Evolutionary conservation across 2,329 filamentous ascomycete genomes (phyloP), one percentile per base, ranked within the genome.

Genomic region (Polytolypa hystricis): DNA sequence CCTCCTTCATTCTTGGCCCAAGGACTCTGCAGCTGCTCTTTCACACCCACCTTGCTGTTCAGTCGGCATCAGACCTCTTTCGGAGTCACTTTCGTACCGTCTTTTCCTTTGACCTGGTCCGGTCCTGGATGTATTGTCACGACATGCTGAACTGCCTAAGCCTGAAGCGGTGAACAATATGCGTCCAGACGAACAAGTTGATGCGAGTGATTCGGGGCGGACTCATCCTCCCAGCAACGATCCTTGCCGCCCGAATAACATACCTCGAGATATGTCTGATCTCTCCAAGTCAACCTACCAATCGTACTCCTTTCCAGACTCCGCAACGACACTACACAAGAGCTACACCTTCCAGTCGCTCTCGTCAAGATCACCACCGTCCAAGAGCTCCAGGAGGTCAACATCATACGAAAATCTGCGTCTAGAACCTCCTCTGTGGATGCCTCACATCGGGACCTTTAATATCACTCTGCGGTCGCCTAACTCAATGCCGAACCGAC

Each of bases 401-500:
- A 25, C 21, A n/a, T 25, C 21, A 7, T 25, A 7, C 21, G n/a
- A n/a, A 25, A n/a, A 25, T 7, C 21, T 25, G 21, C 21, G 21
- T n/a, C 7, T 25, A 7, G 21, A 7, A 7, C 7, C 21, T n/a
- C 21, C 21, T n/a, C n/a, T n/a, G n/a, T n/a, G n/a, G n/a, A n/a
- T n/a, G n/a, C n/a, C 21, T 25, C 21, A 7, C 21, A 25, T 7
- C n/a, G 21, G 7, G n/a, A n/a, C 21, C n/a, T 25, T 25, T 7
- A 25, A 25, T 25, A 25, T 25, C 7, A 7, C 21, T 7, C 21
- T 25, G 21, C 7, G n/a, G 7, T n/a, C 7, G 7, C 21, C 21
- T n/a, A n/a, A 25, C 7, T 7, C 7, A 25, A 25, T 25, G 7
- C 21, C 7, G 7, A n/a, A 7, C 21, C 21, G n/a, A 71, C 70